Base-by-base conservation (phyloP, 202 grass and related monocot genomes). In the Miscanthus sacchariflorus region DNA sequence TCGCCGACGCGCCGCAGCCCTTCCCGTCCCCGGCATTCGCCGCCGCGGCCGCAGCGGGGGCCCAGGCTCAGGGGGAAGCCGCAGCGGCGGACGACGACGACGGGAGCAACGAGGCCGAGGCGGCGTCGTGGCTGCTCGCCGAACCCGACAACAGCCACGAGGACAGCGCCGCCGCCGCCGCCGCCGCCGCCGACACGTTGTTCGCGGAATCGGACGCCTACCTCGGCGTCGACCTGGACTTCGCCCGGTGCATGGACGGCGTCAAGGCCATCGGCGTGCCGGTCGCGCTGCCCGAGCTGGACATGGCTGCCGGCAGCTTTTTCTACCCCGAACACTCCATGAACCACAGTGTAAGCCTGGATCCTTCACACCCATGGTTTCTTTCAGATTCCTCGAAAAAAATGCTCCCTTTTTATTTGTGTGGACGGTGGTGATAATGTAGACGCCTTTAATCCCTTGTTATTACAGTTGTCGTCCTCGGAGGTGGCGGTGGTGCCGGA, bases 81-180 rank as follows among this genome's bases (percentile, higher is more conserved):
- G 81, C 39, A 0, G 78, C 79, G 4, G 44, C 18, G 30, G 87
- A 9, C 4, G 83, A 84, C 4, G 88, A 90, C 1, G 93, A 91
- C 11, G 80, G 90, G 54, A 88, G 87, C 35, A 81, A 68, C 79
- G 90, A 95, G 89, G 88, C 95, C 12, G 95, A 98, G 83, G 93
- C 93, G 3, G 93, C 90, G 0, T 90, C 90, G 2, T 95, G 95
- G 93, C 95, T 97, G 2, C 91, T 95, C 70, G 56, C 89, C 4
- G 95, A 97, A 36, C 92, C 92, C 9, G 74, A 79, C 23, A 70
- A 88, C 28, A 79, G 83, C 82, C 54, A 75, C 14, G 88, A 84
- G 35, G 84, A 87, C 27, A 66, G 77, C 68, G 84, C 17, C 35
- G 33, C 27, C 5, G 42, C 43, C 24, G 1, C 49, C 49, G n/a